Evolutionary conservation across 805 yeast species (phyloP).

Genomic region (Metschnikowia proteae): DNA sequence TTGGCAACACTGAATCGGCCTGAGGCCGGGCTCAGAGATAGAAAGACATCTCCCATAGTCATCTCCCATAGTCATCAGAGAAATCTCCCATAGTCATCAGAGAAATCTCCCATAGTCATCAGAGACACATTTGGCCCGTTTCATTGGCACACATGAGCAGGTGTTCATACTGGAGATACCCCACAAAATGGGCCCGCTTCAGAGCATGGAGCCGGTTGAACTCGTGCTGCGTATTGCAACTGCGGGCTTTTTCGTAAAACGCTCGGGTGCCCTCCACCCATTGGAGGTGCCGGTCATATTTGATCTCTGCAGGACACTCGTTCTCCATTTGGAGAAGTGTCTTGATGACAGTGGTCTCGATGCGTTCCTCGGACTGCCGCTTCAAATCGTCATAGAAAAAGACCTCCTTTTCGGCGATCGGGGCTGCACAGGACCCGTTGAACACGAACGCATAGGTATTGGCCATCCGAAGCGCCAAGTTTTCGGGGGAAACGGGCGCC

Average conservation of each 20-base stretch:
- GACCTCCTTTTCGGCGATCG: constrained; percentile 3
- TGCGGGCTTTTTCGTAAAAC: constrained; percentile 6
- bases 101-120: neutral
- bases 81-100: no score
- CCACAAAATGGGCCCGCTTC: constrained; percentile 8
- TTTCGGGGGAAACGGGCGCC: constrained; percentile 5
- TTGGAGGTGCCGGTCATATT: constrained; percentile 10
- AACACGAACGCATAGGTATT: constrained; percentile 18
- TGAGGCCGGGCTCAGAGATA: no score
- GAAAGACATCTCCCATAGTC: no score
- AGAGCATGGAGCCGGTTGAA: constrained; percentile 2
- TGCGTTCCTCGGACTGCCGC: constrained; percentile 5
- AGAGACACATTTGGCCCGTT: constrained; percentile 11
- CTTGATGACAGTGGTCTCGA: constrained; percentile 9
- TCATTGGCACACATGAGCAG: constrained; percentile 16
- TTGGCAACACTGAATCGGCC: no score
- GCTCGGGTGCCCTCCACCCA: constrained; percentile 11
- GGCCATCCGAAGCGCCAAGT: constrained; percentile 10
- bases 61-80: no score
- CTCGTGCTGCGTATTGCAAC: constrained; percentile 2
- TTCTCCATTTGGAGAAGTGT: constrained; percentile 17
- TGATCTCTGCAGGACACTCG: constrained; percentile 8
- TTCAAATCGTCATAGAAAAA: constrained; percentile 11
- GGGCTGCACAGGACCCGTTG: constrained; percentile 14
- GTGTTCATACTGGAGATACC: constrained; percentile 15